These are phyloP conservation scores for Sophora flavescens DNA, from an alignment of 306 rosid species.

Conservation along the genomic window DNA sequence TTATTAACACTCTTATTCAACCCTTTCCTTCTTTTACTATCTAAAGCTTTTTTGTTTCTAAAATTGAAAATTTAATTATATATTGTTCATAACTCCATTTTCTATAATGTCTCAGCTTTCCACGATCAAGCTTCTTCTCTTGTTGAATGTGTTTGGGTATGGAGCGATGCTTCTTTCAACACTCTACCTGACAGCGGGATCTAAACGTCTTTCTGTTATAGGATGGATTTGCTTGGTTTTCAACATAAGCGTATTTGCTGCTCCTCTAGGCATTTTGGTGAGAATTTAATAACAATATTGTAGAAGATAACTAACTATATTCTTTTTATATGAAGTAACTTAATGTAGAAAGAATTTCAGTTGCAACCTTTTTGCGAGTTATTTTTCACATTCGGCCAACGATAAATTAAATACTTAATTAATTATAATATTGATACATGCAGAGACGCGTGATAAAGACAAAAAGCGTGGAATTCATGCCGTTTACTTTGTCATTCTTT, in stretches of 20 bases:
- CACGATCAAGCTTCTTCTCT: conserved; percentile 61
- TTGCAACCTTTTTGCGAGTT: too few relatives aligned
- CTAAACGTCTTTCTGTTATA: conserved; percentile 62
- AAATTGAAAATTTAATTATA: background rate
- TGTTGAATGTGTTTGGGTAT: conserved; percentile 72
- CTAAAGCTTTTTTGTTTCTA: background rate
- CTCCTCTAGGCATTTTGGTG: conserved; percentile 85
- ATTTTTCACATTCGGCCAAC: background rate
- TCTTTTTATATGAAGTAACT: too few relatives aligned
- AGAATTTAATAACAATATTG: background rate
- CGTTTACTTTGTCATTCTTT: conserved; percentile 79
- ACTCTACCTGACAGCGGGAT: conserved; percentile 57
- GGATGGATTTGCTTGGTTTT: conserved; percentile 87
- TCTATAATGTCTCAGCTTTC: conserved; percentile 51
- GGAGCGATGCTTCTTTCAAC: conserved; percentile 79
- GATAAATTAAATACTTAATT: background rate
- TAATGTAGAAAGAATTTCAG: too few relatives aligned
- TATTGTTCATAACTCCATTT: background rate
- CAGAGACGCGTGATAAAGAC: conserved; percentile 81
- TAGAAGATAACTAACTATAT: background rate
- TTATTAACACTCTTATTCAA: background rate
- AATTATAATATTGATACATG: conserved; percentile 30
- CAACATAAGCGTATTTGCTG: conserved; percentile 78
- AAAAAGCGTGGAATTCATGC: conserved; percentile 90
- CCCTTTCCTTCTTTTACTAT: background rate